These are phyloP conservation scores for Spirogloea muscicola DNA, from an alignment of 139 green algal genomes.

Conservation along the genomic window DNA sequence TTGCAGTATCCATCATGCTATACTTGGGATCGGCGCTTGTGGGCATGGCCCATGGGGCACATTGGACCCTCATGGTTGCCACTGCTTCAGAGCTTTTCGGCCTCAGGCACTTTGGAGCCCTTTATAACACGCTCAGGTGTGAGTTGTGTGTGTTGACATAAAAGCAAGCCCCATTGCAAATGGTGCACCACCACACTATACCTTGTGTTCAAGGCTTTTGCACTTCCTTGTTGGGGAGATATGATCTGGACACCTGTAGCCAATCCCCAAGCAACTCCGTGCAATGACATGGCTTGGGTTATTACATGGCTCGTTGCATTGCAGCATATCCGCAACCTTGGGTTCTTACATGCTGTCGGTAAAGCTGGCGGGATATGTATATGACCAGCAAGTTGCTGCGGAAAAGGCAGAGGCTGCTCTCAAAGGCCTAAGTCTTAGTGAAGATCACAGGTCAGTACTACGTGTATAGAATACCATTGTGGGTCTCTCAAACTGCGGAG, in stretches of 20 bases:
- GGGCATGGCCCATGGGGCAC: slow-evolving; percentile 68
- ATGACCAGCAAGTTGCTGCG: slow-evolving; percentile 18
- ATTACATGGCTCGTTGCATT: not conserved
- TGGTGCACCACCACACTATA: too few relatives aligned
- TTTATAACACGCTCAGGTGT: slow-evolving; percentile 40
- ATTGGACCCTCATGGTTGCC: slow-evolving; percentile 72
- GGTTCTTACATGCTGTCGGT: slow-evolving; percentile 41
- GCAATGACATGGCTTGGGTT: too few relatives aligned
- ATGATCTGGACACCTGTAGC: too few relatives aligned
- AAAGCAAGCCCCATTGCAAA: too few relatives aligned
- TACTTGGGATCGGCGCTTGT: slow-evolving; percentile 52
- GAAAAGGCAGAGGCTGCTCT: not conserved
- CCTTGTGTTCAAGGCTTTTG: too few relatives aligned
- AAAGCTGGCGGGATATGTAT: slow-evolving; percentile 34
- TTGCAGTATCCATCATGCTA: slow-evolving; percentile 30
- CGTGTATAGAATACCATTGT: too few relatives aligned
- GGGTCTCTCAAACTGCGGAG: too few relatives aligned
- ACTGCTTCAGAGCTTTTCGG: slow-evolving; percentile 65
- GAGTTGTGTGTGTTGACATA: too few relatives aligned
- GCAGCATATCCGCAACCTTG: slow-evolving; percentile 32
- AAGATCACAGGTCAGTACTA: slow-evolving; percentile 9
- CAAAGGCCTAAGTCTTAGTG: not conserved
- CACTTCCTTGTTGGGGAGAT: too few relatives aligned
- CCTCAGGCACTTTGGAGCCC: slow-evolving; percentile 56
- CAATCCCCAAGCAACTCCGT: too few relatives aligned